Evolutionary conservation across 164 flowering plant genomes (phyloP), one percentile per base, ranked within the genome.

Genomic region (Warburgia ugandensis): DNA sequence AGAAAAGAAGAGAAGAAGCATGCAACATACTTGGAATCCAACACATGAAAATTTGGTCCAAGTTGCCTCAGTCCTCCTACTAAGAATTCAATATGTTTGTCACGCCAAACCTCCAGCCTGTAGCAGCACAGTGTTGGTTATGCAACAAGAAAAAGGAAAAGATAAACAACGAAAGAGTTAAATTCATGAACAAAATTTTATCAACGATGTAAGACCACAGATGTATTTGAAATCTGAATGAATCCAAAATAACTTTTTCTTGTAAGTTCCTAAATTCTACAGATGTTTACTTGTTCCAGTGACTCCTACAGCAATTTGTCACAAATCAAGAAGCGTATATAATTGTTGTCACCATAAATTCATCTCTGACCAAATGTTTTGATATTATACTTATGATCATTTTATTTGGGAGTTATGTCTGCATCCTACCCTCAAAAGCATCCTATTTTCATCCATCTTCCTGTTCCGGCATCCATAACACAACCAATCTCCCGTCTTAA

Each of bases 61-160:
- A 90, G 84, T 4, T 61, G 76, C 36, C 52, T 46, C 35, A 86
- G 77, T 31, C 89, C 84, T 48, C 53, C 66, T 14, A 59, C 69
- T 11, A 86, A 63, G 64, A 59, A 86, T 63, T 84, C 84, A 6
- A 78, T 52, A 51, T 86, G 94, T 21, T 63, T 57, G 17, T 86
- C 85, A 5, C 79, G 81, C 29, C 65, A 73, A 48, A 90, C 52
- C 71, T 78, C 83, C 65, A 84, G 54, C 81, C 95, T 90, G 50
- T 5, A 47, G 23, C 1, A 32, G 37, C 14, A 47, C 29, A 25
- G 2, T 13, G 12, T 4, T 11, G 45, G 19, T 10, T 42, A 11
- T 29, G 16, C 22, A 7, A 29, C 21, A 29, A 16, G 3, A 30
- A 16, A 17, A 48, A 29, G 17, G 32, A 17, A 8, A 19, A 14